Percentiles rank a stretch among this genome's conserved stretches.
These are phyloP conservation scores for Prototheca wickerhamii DNA, from an alignment of 163 green algal species.

Conservation along the genomic window DNA sequence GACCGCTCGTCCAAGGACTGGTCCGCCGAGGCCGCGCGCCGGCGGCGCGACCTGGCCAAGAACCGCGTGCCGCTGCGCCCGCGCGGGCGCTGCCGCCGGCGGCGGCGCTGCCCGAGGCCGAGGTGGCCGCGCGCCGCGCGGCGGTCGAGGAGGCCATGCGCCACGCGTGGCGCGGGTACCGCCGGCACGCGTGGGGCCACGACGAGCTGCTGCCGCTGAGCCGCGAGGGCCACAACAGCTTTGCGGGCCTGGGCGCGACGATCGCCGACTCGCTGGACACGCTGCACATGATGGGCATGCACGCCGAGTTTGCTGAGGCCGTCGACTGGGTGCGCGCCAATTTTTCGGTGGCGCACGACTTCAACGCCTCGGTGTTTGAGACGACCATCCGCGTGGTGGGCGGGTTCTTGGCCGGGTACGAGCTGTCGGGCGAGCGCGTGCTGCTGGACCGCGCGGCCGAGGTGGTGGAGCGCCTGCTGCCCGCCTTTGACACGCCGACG, in stretches of 20 bases:
- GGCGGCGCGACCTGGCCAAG: too few species aligned
- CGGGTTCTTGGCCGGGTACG: conserved; percentile 49
- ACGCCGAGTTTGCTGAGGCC: neutral
- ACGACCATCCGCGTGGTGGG: conserved; percentile 58
- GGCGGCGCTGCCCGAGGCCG: neutral
- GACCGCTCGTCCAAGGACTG: too few species aligned
- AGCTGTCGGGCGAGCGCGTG: conserved; percentile 38
- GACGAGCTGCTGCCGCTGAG: conserved; percentile 62
- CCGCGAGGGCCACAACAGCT: conserved; percentile 29
- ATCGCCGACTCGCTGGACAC: conserved; percentile 46
- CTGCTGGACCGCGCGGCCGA: conserved; percentile 28
- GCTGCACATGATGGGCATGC: conserved; percentile 43
- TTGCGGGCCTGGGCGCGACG: conserved; percentile 41
- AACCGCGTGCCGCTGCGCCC: neutral
- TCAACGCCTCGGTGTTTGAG: conserved; percentile 59
- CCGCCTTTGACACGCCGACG: conserved; percentile 39
- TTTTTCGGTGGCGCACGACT: conserved; percentile 18
- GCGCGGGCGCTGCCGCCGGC: neutral
- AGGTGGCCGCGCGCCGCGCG: conserved; percentile 6
- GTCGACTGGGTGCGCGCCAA: conserved; percentile 31
- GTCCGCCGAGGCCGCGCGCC: too few species aligned
- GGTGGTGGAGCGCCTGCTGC: conserved; percentile 37
- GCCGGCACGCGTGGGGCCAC: conserved; percentile 48
- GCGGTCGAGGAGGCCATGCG: conserved; percentile 33
- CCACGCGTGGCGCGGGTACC: conserved; percentile 51